Base-by-base conservation (phyloP, 495 filamentous ascomycete species). In the Penicillium macrosclerotiorum region DNA sequence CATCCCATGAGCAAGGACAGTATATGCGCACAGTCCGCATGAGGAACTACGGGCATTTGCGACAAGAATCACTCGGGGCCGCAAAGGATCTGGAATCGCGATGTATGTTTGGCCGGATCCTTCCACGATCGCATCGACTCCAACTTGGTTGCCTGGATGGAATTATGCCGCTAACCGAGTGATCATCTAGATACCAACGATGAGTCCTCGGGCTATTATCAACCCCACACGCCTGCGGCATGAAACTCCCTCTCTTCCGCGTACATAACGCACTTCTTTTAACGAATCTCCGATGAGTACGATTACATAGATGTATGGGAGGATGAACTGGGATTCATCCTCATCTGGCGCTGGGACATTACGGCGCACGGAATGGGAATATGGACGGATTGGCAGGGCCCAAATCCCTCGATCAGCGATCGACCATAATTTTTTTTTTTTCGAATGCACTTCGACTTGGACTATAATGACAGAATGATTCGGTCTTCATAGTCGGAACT, bases 1-100 rank as follows among this genome's bases (percentile, higher is more conserved):
- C 54, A 8, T 38, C 55, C 19, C 49, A 57, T 43, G 64, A 73
- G 18, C 69, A 73, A 34, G 44, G 57, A 33, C 43, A 52, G 9
- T 73, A 73, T 51, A 73, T 73, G 69, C 64, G 65, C 3, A 47
- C 55, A 3, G 65, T 73, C 16, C 64, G 69, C 1, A 41, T 65
- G 42, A 51, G 62, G 17, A 69, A 66, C 25, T 51, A 62, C n/a
- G 48, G 52, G 1, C 25, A 55, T 25, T 50, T 68, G n/a, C 54
- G 52, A 8, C 55, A 54, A 4, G 63, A 63, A 26, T 63, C 61
- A 4, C 14, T 52, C 36, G 33, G 36, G 8, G 37, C 46, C 13
- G 33, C 41, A 6, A 55, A 40, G 19, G 67, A 69, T 42, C 31
- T 65, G 3, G 68, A 72, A 36, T 63, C 64, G 8, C 54, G 48